These are phyloP conservation scores for Yamadazyma spencermartinsiae DNA, from an alignment of 1,139 yeast genomes.

Conservation along the genomic window DNA sequence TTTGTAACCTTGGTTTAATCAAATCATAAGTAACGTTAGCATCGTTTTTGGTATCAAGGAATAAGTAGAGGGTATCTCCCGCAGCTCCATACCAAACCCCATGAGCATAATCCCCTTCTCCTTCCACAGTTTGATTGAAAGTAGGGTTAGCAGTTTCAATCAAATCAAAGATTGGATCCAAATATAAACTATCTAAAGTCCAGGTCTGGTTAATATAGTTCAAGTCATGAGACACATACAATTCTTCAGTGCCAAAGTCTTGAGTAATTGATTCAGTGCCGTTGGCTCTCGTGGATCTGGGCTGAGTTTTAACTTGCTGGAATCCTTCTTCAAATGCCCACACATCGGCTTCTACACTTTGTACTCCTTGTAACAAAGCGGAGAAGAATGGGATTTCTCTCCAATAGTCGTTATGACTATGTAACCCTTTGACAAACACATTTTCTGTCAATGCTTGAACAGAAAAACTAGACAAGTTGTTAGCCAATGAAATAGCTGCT, in stretches of 20 bases:
- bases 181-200: slow-evolving; percentile 52
- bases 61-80: slow-evolving; percentile 38
- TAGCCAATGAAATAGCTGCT: slow-evolving; percentile 6
- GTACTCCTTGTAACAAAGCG: slow-evolving; percentile 58
- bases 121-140: slow-evolving; percentile 10
- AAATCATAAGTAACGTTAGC: slow-evolving; percentile 33
- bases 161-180: slow-evolving; percentile 51
- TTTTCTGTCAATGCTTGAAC: slow-evolving; percentile 47
- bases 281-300: slow-evolving; percentile 18
- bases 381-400: slow-evolving; percentile 59
- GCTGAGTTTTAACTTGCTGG: slow-evolving; percentile 23
- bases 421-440: slow-evolving; percentile 52
- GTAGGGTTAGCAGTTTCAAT: slow-evolving; percentile 47
- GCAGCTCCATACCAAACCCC: slow-evolving; percentile 41
- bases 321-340: slow-evolving; percentile 48
- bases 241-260: slow-evolving; percentile 30
- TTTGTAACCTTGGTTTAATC: slow-evolving; percentile 30
- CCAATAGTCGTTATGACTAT: slow-evolving; percentile 81
- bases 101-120: slow-evolving; percentile 20
- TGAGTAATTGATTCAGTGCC: slow-evolving; percentile 14
- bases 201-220: slow-evolving; percentile 41
- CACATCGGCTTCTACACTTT: slow-evolving; percentile 70
- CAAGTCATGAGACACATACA: slow-evolving; percentile 68
- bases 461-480: slow-evolving; percentile 10
- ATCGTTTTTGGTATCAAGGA: slow-evolving; percentile 43